These are phyloP conservation scores for Fusarium sarcochroum DNA, from an alignment of 2,329 filamentous ascomycete genomes.

Conservation along the genomic window DNA sequence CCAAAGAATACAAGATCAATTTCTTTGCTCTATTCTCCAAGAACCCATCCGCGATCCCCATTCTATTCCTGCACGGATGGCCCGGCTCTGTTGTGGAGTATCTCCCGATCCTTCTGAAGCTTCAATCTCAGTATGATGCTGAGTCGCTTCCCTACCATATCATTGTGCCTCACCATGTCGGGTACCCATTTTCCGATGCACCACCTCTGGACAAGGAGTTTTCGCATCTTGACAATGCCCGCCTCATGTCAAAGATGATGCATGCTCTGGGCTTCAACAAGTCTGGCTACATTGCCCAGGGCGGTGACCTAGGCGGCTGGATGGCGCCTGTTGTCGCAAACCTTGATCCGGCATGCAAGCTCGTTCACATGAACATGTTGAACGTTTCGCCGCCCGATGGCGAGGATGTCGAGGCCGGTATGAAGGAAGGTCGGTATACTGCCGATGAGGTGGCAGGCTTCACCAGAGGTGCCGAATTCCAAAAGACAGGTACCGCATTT, in stretches of 20 bases:
- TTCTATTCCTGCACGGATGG: slow-evolving; percentile 36
- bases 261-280: slow-evolving; percentile 3
- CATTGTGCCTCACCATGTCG: slow-evolving; percentile 20
- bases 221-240: slow-evolving; percentile 9
- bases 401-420: neutral
- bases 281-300: slow-evolving; percentile 28
- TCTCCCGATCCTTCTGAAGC: slow-evolving; percentile 23
- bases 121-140: neutral
- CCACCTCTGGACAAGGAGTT: slow-evolving; percentile 7
- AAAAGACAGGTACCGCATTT: slow-evolving; percentile 24
- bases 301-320: slow-evolving; percentile 32
- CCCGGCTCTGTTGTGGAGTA: slow-evolving; percentile 37
- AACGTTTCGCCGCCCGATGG: slow-evolving; percentile 4
- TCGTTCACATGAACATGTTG: slow-evolving; percentile 25
- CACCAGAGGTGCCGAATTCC: slow-evolving; percentile 1
- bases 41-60: neutral
- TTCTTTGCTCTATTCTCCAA: slow-evolving; percentile 29
- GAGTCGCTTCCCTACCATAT: slow-evolving; percentile 23
- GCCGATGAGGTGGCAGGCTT: slow-evolving; percentile 5
- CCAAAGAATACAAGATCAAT: slow-evolving; percentile 17
- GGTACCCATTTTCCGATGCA: slow-evolving; percentile 12
- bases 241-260: slow-evolving; percentile 29
- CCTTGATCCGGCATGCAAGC: slow-evolving; percentile 15
- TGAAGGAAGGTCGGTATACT: slow-evolving; percentile 1
- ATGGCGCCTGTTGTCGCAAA: slow-evolving; percentile 27